phyloP scores from a whole-genome alignment of 805 yeast species.

The Cyberlindnera misumaiensis region DNA sequence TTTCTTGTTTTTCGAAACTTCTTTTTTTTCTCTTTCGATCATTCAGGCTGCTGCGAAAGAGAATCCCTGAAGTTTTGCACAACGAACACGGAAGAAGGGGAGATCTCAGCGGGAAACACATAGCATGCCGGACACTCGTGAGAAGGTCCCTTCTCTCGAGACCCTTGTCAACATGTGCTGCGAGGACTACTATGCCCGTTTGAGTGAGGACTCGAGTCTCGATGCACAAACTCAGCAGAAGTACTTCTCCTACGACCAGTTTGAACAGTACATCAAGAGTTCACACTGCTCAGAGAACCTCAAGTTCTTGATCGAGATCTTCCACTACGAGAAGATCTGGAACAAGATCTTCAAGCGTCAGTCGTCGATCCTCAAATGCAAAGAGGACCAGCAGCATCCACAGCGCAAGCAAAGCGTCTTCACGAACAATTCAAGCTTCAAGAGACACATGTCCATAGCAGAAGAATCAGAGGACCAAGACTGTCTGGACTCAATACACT shows the following conservation, averaged over 20 bases:
- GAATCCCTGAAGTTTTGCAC: too few relatives aligned
- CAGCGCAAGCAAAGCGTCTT: conserved; percentile 16
- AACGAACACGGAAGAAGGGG: too few relatives aligned
- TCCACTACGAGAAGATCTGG: conserved; percentile 38
- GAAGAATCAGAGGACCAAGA: conserved; percentile 7
- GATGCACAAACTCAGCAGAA: neutral
- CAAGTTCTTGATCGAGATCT: conserved; percentile 37
- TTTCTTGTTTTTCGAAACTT: too few relatives aligned
- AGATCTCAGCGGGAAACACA: too few relatives aligned
- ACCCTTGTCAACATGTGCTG: conserved; percentile 24
- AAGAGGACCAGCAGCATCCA: conserved; percentile 15
- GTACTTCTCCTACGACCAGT: conserved; percentile 18
- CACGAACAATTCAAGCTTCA: conserved; percentile 12
- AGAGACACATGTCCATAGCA: conserved; percentile 17
- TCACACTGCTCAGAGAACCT: conserved; percentile 42
- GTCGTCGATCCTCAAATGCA: conserved; percentile 26
- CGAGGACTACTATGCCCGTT: conserved; percentile 16
- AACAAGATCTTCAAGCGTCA: conserved; percentile 27
- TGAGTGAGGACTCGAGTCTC: conserved; percentile 1
- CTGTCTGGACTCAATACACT: conserved; percentile 8
- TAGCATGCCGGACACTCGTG: neutral
- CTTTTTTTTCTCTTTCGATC: too few relatives aligned
- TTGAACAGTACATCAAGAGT: conserved; percentile 29
- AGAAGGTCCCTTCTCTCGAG: conserved; percentile 20
- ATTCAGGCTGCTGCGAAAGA: too few relatives aligned